Base-by-base conservation (phyloP, 257 asterid species). In the Agastache rugosa region DNA sequence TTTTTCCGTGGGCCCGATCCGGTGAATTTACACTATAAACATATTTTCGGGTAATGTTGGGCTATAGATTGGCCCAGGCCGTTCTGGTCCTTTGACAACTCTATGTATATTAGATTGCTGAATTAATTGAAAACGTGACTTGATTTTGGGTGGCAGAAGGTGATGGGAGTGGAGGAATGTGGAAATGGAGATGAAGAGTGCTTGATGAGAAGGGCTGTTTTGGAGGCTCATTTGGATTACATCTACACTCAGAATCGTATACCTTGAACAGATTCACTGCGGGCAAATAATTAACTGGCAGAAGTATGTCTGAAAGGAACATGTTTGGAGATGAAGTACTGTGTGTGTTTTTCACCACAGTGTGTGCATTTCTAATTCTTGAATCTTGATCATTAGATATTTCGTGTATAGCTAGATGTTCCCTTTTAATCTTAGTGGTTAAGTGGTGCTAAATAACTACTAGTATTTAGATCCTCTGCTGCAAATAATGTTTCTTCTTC, bases 191-290 rank as follows among this genome's bases (percentile, higher is more conserved):
- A 83, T 29, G 78, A 69, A 50, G 91, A 86, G 61, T 87, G 93
- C 80, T 68, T 86, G 31, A 83, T 75, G 80, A 89, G 89, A 78
- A 89, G 96, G 84, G 61, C 64, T 54, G 20, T 78, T 16, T 82
- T 81, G 22, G 96, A 87, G 72, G 87, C 85, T 78, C 93, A 87
- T 74, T 64, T 89, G 75, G 96, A 90, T 78, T 90, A 90, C 78
- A 90, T 87, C 80, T 90, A 90, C 79, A 87, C 91, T 71, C 93
- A 90, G 79, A 59, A 74, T 35, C 85, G 70, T 50, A 73, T 83
- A 56, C 93, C 96, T 16, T 89, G 67, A 67, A n/a, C 55, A 51
- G 50, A 44, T 12, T 44, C 50, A 44, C 50, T 44, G 1, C 5
- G 2, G 5, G 3, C n/a, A 44, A 44, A 44, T 35, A 35, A 8